These are phyloP conservation scores for Plasmopara viticola DNA, from an alignment of 352 stramenopile species.

Conservation along the genomic window DNA sequence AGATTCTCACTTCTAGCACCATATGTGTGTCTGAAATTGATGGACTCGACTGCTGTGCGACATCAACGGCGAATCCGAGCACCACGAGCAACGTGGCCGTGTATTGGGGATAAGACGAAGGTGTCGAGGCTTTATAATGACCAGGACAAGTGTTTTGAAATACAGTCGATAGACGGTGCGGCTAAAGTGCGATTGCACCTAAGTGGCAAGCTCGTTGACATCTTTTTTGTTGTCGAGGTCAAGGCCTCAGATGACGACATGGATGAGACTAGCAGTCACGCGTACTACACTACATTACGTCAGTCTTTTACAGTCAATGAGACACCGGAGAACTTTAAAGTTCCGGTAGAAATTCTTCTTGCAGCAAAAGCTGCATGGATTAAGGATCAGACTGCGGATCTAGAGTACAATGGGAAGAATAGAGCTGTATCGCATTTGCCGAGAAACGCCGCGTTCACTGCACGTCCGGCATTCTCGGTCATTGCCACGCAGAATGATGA, in stretches of 20 bases:
- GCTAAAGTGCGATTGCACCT: constrained; percentile 35
- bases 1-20: constrained; percentile 28
- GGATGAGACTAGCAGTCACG: constrained; percentile 14
- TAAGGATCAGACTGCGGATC: constrained; percentile 13
- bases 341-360: constrained; percentile 34
- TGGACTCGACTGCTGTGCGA: constrained; percentile 11
- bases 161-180: constrained; percentile 62
- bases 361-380: constrained; percentile 23
- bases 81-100: constrained; percentile 29
- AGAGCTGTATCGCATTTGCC: constrained; percentile 23
- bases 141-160: constrained; percentile 33
- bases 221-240: constrained; percentile 32
- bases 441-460: constrained; percentile 34
- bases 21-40: constrained; percentile 38
- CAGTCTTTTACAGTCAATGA: constrained; percentile 35
- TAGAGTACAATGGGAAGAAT: constrained; percentile 21
- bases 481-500: constrained; percentile 22
- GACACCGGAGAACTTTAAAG: constrained; percentile 30
- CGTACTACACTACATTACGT: constrained; percentile 35
- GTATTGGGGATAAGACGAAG: constrained; percentile 14
- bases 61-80: constrained; percentile 14
- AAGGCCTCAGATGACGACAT: constrained; percentile 19
- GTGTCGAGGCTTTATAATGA: constrained; percentile 28
- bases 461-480: constrained; percentile 40
- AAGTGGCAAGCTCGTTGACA: constrained; percentile 32